Conservation (phyloP, 1,284 basidiomycete genomes). For the Dichomitus squalens region DNA sequence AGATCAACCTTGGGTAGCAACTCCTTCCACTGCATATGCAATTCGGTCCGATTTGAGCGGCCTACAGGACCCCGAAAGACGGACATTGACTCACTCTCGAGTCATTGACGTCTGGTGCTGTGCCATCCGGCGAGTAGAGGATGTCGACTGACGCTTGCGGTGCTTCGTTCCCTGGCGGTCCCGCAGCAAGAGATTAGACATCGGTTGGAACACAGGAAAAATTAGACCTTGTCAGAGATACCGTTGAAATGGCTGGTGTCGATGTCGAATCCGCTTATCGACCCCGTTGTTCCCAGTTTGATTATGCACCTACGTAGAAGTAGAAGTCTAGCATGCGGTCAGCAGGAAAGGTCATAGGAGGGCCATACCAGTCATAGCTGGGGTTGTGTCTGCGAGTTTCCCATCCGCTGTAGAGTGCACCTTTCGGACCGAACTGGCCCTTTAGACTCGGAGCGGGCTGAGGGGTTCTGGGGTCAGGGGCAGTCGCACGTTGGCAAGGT, state of each 20-base stretch:
- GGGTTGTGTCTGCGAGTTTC: slow-evolving; percentile 91
- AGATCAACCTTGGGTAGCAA: slow-evolving; percentile 76
- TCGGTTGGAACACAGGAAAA: background rate
- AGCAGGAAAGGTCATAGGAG: background rate
- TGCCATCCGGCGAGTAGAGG: slow-evolving; percentile 51
- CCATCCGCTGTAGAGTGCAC: slow-evolving; percentile 95
- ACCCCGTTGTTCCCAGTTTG: slow-evolving; percentile 81
- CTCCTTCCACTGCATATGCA: slow-evolving; percentile 69
- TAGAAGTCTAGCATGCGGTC: background rate
- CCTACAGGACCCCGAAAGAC: background rate
- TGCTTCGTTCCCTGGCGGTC: slow-evolving; percentile 80
- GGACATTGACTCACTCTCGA: slow-evolving; percentile 46
- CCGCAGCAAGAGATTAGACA: background rate
- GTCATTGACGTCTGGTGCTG: slow-evolving; percentile 47
- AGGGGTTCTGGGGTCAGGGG: background rate
- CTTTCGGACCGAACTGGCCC: slow-evolving; percentile 95
- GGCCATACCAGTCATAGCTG: slow-evolving; percentile 81
- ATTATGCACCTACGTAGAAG: slow-evolving; percentile 76
- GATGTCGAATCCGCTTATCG: slow-evolving; percentile 87
- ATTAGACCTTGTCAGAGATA: background rate
- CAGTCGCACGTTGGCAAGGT: background rate
- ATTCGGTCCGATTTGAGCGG: background rate
- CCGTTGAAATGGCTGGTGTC: slow-evolving; percentile 97
- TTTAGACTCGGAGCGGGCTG: slow-evolving; percentile 83
- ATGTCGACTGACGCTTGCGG: slow-evolving; percentile 79